Evolutionary conservation across 345 rosid species (phyloP), one percentile per base, ranked within the genome.

Genomic region (Populus davidiana): DNA sequence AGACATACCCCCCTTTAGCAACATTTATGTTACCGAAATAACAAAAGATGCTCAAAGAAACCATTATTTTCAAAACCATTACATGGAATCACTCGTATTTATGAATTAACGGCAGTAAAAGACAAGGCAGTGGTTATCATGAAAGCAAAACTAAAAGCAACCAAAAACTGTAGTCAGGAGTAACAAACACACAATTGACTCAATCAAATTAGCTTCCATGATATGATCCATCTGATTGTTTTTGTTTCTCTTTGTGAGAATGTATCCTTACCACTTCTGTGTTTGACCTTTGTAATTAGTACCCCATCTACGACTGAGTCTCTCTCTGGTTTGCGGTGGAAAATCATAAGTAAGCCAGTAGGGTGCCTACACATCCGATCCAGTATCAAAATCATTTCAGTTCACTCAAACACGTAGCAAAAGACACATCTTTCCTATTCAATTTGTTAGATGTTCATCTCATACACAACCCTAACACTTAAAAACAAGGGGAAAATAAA

Each of bases 241-340:
- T 33, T 20, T 31, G 8, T 63, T 20, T 52, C 13, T 25, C 36
- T n/a, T 10, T 43, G 16, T 6, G 6, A 16, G 21, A 36, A 20
- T 16, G 10, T 44, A 13, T 20, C 33, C 84, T 85, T 79, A 90
- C 94, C 97, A 92, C 67, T 90, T 92, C 80, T 92, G 94, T 36
- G 97, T 91, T 85, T 92, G 97, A 79, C 97, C 97, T 84, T 87
- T 92, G 77, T 88, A 92, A 67, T 90, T 85, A 21, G 90, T 85
- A 47, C 91, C 86, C 97, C 97, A 88, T 44, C 80, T 76, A 63
- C 85, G 81, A 70, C 87, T 87, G 47, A 92, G 88, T 67, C 85
- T 90, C 20, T 84, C 73, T 63, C 82, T 86, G 71, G 80, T 84
- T 72, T 83, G 72, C 49, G 63, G 77, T 12, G 97, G 93, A 67